Evolutionary conservation across 108 stramenopile genomes (phyloP), one percentile per base, ranked within the genome.

Genomic region (Bacterosira constricta): DNA sequence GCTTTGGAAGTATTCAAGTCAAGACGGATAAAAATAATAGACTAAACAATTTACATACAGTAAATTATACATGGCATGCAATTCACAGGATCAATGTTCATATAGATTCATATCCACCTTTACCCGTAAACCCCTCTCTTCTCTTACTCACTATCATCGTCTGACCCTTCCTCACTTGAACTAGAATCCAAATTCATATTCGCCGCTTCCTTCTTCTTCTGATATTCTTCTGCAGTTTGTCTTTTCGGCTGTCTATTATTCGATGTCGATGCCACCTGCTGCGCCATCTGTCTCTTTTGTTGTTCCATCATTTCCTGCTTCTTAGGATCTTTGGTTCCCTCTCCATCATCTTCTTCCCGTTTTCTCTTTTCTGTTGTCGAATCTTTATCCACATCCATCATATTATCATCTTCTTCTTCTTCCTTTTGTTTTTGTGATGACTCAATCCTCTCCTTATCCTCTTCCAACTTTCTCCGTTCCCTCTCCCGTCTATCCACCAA

Each of bases 111-210:
- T n/a, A n/a, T n/a, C n/a, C n/a, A n/a, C n/a, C n/a, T n/a, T n/a
- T n/a, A n/a, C n/a, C n/a, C n/a, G n/a, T n/a, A n/a, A n/a, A n/a
- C n/a, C n/a, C n/a, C n/a, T n/a, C n/a, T n/a, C n/a, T n/a, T n/a
- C n/a, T n/a, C n/a, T n/a, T n/a, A n/a, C n/a, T n/a, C n/a, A n/a
- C n/a, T n/a, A 21, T 50, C 49, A 17, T 44, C 42, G 42, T 6
- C 42, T 17, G 12, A 13, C 2, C 12, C 56, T 4, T 46, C 63
- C 42, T 85, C 86, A 15, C 66, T 70, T 46, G 86, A 85, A 12
- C 75, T 81, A 55, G 91, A 90, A 74, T 89, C 90, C 65, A 94
- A 69, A 80, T 94, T 94, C 93, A 94, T 88, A 52, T 51, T 81
- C 25, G 70, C 63, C 10, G 64, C 69, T 11, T 65, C 69, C 30